A percentile compares a stretch with the other conserved stretches of the same genome.
These are phyloP conservation scores for Thozetella sp. DNA, from an alignment of 495 filamentous ascomycete species.

Conservation along the genomic window DNA sequence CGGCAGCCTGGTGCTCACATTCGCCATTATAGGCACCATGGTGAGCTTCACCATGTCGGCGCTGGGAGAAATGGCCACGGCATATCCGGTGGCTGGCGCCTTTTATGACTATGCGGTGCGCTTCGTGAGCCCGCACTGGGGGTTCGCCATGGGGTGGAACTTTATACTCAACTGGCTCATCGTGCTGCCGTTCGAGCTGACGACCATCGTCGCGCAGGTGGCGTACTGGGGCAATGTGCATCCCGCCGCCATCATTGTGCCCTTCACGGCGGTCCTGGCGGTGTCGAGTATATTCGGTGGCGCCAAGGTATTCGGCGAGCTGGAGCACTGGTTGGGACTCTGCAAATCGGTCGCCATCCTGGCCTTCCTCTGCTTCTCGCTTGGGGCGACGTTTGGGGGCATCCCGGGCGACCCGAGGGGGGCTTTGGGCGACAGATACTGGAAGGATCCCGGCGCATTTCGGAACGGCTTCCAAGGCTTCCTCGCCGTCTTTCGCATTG, in stretches of 20 bases:
- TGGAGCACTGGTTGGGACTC: constrained; percentile 48
- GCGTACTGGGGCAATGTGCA: constrained; percentile 49
- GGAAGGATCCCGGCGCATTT: constrained; percentile 46
- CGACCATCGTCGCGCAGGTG: constrained; percentile 48
- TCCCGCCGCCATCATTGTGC: constrained; percentile 37
- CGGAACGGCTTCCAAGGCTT: constrained; percentile 60
- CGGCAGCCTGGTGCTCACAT: constrained; percentile 57
- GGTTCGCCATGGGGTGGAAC: constrained; percentile 77
- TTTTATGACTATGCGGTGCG: constrained; percentile 60
- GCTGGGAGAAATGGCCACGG: constrained; percentile 63
- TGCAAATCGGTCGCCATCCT: constrained; percentile 45
- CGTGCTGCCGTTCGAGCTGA: constrained; percentile 45
- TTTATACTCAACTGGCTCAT: constrained; percentile 58
- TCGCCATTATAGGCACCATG: constrained; percentile 31
- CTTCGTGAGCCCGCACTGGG: constrained; percentile 66
- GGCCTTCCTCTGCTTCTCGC: constrained; percentile 39
- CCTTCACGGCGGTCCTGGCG: constrained; percentile 38
- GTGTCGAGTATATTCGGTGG: constrained; percentile 61
- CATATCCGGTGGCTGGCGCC: constrained; percentile 56
- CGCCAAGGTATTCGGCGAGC: constrained; percentile 55
- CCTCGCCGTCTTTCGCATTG: constrained; percentile 59
- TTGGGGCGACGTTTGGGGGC: background rate
- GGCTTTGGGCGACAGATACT: background rate
- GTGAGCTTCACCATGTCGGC: constrained; percentile 47
- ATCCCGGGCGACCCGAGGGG: background rate